Conservation (phyloP, 1,139 yeast genomes). For the Zhuliangozyma parablackwelliae region DNA sequence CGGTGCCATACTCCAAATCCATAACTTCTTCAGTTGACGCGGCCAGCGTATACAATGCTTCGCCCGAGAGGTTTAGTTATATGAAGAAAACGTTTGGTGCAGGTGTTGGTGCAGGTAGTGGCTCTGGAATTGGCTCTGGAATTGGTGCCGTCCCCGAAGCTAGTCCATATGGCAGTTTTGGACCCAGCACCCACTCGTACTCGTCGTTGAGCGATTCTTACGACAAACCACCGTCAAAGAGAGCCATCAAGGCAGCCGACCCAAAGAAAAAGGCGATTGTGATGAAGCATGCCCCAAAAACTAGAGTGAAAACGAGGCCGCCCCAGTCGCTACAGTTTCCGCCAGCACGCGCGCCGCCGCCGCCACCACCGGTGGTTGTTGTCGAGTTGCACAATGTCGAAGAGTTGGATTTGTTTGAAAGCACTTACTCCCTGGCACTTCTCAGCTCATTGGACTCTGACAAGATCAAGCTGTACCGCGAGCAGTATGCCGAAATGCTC, state of each 20-base stretch:
- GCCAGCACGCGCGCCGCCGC: no score
- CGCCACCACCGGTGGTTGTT: slow-evolving; percentile 36
- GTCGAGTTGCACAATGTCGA: slow-evolving; percentile 54
- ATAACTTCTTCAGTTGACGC: slow-evolving; percentile 10
- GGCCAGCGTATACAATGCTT: slow-evolving; percentile 8
- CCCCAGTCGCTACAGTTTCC: neutral
- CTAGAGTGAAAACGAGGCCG: no score
- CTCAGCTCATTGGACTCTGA: slow-evolving; percentile 45
- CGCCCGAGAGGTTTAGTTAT: slow-evolving; percentile 11
- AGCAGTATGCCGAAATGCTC: slow-evolving; percentile 75
- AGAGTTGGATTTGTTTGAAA: slow-evolving; percentile 52
- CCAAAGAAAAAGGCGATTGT: no score
- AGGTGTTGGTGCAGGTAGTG: no score
- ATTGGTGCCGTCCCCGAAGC: no score
- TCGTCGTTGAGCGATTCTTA: slow-evolving; percentile 7
- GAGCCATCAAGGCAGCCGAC: no score
- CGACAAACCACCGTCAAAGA: neutral
- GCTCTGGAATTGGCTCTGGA: no score
- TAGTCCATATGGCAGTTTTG: neutral
- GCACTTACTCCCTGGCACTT: slow-evolving; percentile 40
- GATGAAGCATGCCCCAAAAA: no score
- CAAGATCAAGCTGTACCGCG: slow-evolving; percentile 51
- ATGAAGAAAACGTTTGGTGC: slow-evolving; percentile 4
- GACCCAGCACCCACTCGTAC: slow-evolving; percentile 6
- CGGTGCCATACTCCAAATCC: slow-evolving; percentile 9